A percentile compares a stretch with the other conserved stretches of the same genome.
These are phyloP conservation scores for Cyathus striatus DNA, from an alignment of 768 basidiomycete species.

Conservation along the genomic window DNA sequence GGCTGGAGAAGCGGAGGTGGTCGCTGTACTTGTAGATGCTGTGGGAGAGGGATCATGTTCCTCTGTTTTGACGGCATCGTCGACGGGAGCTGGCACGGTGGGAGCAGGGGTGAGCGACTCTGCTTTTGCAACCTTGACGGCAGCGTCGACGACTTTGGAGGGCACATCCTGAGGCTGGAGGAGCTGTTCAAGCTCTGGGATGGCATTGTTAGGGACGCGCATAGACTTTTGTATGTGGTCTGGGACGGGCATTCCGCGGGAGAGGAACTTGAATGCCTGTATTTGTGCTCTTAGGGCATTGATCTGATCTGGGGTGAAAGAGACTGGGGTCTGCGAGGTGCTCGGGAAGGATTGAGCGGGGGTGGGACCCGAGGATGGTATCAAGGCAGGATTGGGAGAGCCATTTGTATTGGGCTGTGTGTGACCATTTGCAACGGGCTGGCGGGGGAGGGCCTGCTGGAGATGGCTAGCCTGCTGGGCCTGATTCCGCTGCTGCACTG, in stretches of 20 bases:
- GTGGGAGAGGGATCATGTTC: conserved; percentile 37
- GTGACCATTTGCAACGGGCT: conserved; percentile 6
- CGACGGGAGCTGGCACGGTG: conserved; percentile 21
- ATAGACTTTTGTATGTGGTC: conserved; percentile 68
- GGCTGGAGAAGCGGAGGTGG: too few species aligned
- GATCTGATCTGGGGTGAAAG: conserved; percentile 75
- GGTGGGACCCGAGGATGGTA: conserved; percentile 40
- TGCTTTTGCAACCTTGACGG: conserved; percentile 68
- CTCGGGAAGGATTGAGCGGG: conserved; percentile 45
- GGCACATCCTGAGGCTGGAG: conserved; percentile 55
- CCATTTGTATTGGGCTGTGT: conserved; percentile 46
- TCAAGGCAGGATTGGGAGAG: conserved; percentile 29
- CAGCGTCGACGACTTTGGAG: conserved; percentile 66
- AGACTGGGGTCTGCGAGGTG: conserved; percentile 67
- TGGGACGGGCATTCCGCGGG: conserved; percentile 61
- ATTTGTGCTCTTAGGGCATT: conserved; percentile 77
- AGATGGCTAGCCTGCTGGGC: neutral
- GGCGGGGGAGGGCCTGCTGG: too few species aligned
- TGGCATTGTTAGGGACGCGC: conserved; percentile 54
- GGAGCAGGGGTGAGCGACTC: conserved; percentile 24
- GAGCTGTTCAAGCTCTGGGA: conserved; percentile 60
- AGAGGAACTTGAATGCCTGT: conserved; percentile 72
- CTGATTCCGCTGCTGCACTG: conserved; percentile 1
- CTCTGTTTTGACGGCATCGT: conserved; percentile 50
- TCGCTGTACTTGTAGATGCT: too few species aligned